Conservation (phyloP, 768 basidiomycete genomes). For the Boletus vermiculosoides region DNA sequence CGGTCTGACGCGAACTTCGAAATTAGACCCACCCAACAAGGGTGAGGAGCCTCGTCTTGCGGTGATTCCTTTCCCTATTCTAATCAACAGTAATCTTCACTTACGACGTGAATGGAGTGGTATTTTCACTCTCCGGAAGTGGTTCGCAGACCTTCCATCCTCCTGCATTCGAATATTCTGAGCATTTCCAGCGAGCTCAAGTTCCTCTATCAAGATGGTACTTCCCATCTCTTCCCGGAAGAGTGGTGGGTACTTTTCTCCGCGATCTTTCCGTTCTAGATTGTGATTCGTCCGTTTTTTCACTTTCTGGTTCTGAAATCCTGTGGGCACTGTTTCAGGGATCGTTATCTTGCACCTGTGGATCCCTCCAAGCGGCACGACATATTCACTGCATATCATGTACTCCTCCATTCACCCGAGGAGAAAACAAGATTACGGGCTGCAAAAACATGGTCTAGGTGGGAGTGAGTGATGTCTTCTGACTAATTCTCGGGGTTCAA, state of each 20-base stretch:
- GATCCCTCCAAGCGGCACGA: slow-evolving; percentile 79
- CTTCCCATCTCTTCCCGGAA: slow-evolving; percentile 81
- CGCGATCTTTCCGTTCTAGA: neutral
- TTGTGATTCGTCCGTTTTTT: neutral
- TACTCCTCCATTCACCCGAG: slow-evolving; percentile 70
- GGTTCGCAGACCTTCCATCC: slow-evolving; percentile 37
- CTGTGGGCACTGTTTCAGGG: slow-evolving; percentile 47
- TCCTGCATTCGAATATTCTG: neutral
- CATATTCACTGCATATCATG: slow-evolving; percentile 81
- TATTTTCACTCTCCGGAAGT: slow-evolving; percentile 86
- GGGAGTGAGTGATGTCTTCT: slow-evolving; percentile 63
- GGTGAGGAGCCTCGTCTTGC: slow-evolving; percentile 74
- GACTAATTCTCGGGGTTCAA: neutral
- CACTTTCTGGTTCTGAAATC: neutral
- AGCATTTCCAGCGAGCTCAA: slow-evolving; percentile 58
- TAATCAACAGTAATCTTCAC: neutral
- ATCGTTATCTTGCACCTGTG: slow-evolving; percentile 77
- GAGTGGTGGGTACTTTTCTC: slow-evolving; percentile 59
- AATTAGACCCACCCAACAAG: slow-evolving; percentile 73
- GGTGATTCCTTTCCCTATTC: slow-evolving; percentile 40
- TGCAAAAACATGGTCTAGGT: slow-evolving; percentile 85
- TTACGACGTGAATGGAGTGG: slow-evolving; percentile 48
- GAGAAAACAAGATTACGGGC: slow-evolving; percentile 62
- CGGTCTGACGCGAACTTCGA: neutral
- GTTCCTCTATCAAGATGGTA: slow-evolving; percentile 91